Conservation (phyloP, 345 rosid genomes). For the Rhizophora mangle region DNA sequence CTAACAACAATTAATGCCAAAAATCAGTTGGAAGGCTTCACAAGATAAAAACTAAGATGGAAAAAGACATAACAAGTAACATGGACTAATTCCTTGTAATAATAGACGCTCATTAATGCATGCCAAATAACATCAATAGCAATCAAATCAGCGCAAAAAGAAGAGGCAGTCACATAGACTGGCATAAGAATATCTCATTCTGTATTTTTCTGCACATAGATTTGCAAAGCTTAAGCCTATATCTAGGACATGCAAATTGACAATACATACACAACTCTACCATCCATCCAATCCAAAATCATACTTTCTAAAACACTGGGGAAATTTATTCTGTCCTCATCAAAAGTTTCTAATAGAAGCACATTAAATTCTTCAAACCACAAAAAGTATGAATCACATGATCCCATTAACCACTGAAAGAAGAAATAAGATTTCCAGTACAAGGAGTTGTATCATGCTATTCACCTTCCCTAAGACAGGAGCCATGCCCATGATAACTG, state of each 20-base stretch:
- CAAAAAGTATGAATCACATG: background rate
- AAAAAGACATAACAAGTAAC: too few relatives aligned
- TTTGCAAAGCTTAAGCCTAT: background rate
- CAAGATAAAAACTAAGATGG: too few relatives aligned
- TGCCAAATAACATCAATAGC: too few relatives aligned
- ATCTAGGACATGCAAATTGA: background rate
- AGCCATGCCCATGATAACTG: slow-evolving; percentile 99
- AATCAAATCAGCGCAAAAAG: background rate
- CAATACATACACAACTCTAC: background rate
- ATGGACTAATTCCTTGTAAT: too few relatives aligned
- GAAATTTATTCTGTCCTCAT: background rate
- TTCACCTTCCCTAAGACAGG: slow-evolving; percentile 69
- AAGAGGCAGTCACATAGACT: background rate
- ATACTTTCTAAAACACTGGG: background rate
- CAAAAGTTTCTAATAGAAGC: background rate
- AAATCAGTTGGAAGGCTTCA: too few relatives aligned
- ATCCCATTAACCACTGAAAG: background rate
- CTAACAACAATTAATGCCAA: too few relatives aligned
- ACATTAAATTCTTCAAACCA: background rate
- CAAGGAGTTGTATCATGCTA: background rate
- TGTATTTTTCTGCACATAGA: background rate
- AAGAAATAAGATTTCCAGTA: background rate
- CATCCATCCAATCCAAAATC: background rate
- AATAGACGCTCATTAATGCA: too few relatives aligned
- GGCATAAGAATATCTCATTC: background rate